A percentile compares a stretch with the other conserved stretches of the same genome.
phyloP scores from a whole-genome alignment of 305 asterid species.

The Ilex paraguariensis region DNA sequence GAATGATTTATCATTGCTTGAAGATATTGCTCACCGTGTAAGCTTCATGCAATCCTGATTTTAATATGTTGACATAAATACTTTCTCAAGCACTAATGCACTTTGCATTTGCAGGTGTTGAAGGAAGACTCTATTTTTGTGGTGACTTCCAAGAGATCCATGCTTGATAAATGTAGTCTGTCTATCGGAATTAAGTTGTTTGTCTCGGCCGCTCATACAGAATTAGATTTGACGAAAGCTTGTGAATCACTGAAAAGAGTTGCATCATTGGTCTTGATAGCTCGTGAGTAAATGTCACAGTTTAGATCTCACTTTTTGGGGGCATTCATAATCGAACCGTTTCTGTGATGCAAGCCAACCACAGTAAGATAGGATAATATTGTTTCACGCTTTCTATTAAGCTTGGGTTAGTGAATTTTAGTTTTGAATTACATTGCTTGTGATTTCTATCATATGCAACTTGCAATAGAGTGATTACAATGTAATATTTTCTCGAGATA shows the following conservation, averaged over 20 bases:
- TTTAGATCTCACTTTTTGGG: neutral
- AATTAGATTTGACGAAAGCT: constrained; percentile 57
- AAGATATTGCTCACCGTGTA: constrained; percentile 66
- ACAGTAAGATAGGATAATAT: too few relatives aligned
- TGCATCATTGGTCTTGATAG: constrained; percentile 28
- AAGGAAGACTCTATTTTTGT: constrained; percentile 20
- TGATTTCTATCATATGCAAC: too few relatives aligned
- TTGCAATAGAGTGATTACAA: too few relatives aligned
- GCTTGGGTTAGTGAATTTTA: too few relatives aligned
- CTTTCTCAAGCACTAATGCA: neutral
- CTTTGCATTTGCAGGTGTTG: constrained; percentile 42
- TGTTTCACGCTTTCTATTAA: too few relatives aligned
- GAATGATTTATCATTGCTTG: constrained; percentile 70
- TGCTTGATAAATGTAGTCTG: constrained; percentile 13
- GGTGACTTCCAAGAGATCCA: constrained; percentile 10
- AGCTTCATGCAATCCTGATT: constrained; percentile 13
- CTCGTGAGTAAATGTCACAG: neutral
- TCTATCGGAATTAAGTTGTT: constrained; percentile 14
- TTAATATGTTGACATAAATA: too few relatives aligned
- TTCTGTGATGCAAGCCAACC: neutral
- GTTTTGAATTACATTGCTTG: too few relatives aligned
- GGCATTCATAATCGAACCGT: neutral
- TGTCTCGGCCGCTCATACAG: constrained; percentile 68
- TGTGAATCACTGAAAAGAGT: constrained; percentile 51
- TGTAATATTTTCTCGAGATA: too few relatives aligned